Evolutionary conservation across 2,329 filamentous ascomycete genomes (phyloP), one percentile per base, ranked within the genome.

Genomic region (Zelopaecilomyces penicillatus): DNA sequence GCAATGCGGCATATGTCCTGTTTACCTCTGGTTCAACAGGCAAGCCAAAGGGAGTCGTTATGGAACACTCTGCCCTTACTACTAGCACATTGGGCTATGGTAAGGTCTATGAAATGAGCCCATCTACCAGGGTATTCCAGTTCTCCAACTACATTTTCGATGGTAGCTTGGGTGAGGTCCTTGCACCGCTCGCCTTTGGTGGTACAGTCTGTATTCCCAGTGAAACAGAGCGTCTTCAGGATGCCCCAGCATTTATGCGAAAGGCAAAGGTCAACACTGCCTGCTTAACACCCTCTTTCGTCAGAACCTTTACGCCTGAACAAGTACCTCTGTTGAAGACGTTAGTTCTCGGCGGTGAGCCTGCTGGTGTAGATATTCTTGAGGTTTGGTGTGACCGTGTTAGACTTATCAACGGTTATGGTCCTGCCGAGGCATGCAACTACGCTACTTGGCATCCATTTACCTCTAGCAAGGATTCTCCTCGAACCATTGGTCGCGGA

Each of bases 391-490:
- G 37, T 28, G 30, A 51, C 37, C 61, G 54, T 50, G 56, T 65
- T 19, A 57, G 57, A 45, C 52, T 68, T 33, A 48, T 65, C 43
- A 67, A 69, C 54, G 63, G 57, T 1, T 71, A 68, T 46, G 68
- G 68, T 0, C 67, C 68, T 11, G 64, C 66, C 5, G 68, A 71
- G 54, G 58, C 58, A 37, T 61, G 62, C 32, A 61, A 69, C 12
- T 44, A 40, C 30, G 44, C 42, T 10, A 34, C 44, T 6, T 31
- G 28, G 31, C 40, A 46, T n/a, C 31, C 29, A 10, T 41, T 44
- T 19, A 37, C 26, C 4, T 34, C 41, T 10, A 37, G 34, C 9
- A 5, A 4, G 3, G 32, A 41, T 5, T 37, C 34, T n/a, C 35
- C 47, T 33, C 34, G 30, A 3, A 46, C 32, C 5, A 47, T 51